Base-by-base conservation (phyloP, 2,329 filamentous ascomycete species). In the Shiraia bambusicola region DNA sequence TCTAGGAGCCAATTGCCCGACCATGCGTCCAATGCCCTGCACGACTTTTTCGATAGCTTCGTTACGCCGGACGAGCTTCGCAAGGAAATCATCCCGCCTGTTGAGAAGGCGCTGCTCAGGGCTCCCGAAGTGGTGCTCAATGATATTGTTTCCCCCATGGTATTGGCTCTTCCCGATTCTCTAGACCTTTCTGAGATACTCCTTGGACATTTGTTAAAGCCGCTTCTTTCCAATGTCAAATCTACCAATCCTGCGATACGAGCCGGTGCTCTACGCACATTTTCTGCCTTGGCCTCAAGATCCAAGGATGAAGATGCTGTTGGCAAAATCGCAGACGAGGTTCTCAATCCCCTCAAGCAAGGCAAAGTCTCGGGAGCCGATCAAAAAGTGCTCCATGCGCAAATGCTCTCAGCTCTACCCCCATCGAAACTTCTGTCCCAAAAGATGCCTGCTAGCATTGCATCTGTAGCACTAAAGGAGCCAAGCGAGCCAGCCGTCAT, bases 91-190 rank as follows among this genome's bases (percentile, higher is more conserved):
- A 76, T 94, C 16, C 88, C 91, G 7, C 76, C 89, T 0, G 74
- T 97, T 11, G 93, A 98, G 63, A 96, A 95, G 71, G 84, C 87
- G 5, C 77, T 98, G 40, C 72, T 98, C 32, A 81, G 94, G 63
- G 86, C 92, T 6, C 94, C 93, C 1, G 93, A 98, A 69, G 84
- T 96, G 30, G 83, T 95, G 11, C 75, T 97, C 19, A 83, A 86
- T 55, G 86, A 89, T 49, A 76, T 96, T 16, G 72, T 97, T 35
- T 80, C 84, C 5, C 82, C 86, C 10, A 75, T 97, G 32, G 76
- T 94, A 45, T 69, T 76, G 7, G 81, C 88, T 19, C 73, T 98
- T 6, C 83, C 89, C 1, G 63, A 72, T 19, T 73, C 74, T 5
- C 77, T 93, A 55, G 92, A 98, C 58, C 76, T 97, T 13, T 92